Evolutionary conservation across 1,284 basidiomycete genomes (phyloP).

Genomic region (Puccinia triticina): DNA sequence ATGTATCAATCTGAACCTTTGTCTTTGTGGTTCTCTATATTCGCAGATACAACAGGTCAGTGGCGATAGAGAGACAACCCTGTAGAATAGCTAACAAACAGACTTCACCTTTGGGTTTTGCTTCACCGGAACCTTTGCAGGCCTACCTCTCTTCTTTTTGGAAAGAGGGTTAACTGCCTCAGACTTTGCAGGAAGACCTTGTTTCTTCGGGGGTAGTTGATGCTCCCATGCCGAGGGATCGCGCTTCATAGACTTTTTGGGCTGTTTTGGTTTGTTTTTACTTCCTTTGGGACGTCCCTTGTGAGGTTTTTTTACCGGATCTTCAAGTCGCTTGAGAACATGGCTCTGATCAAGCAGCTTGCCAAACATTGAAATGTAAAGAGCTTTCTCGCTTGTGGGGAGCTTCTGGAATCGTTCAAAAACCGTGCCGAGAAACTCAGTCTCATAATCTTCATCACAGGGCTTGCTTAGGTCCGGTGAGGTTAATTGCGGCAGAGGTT

Average conservation of each 20-base stretch:
- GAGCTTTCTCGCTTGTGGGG: neutral
- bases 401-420: neutral
- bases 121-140: no score
- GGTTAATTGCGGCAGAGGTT: neutral
- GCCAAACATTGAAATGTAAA: neutral
- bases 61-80: no score
- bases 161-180: neutral
- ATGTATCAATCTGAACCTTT: neutral
- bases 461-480: neutral
- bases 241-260: neutral
- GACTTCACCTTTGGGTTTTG: neutral
- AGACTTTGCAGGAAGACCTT: neutral
- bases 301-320: neutral
- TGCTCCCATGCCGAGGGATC: conserved; percentile 8
- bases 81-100: neutral
- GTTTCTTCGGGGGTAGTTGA: neutral
- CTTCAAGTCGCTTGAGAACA: neutral
- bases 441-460: neutral
- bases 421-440: neutral
- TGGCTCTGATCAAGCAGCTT: neutral
- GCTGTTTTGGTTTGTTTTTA: neutral
- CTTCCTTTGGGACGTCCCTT: neutral
- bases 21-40: neutral
- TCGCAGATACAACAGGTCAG: neutral
- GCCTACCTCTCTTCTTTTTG: neutral